A percentile compares a stretch with the other conserved stretches of the same genome.
These are phyloP conservation scores for Diatrype stigma DNA, from an alignment of 2,329 filamentous ascomycete species.

Conservation along the genomic window DNA sequence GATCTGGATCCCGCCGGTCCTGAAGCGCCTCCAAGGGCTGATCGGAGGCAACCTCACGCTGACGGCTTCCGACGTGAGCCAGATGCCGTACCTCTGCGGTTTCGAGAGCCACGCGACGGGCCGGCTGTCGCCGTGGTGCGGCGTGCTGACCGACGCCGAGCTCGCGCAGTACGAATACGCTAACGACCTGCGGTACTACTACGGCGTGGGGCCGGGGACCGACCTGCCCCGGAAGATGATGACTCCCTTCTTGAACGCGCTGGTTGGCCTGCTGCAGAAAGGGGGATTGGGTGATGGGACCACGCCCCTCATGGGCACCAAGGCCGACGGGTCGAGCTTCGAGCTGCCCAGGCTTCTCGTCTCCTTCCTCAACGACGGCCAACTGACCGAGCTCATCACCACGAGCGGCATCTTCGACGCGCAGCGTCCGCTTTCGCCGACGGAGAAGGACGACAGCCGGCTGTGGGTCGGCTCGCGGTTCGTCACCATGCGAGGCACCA, in stretches of 20 bases:
- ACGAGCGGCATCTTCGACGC: constrained; percentile 59
- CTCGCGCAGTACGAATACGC: constrained; percentile 61
- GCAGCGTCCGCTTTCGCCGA: constrained; percentile 44
- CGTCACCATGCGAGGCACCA: constrained; percentile 60
- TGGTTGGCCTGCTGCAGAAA: constrained; percentile 48
- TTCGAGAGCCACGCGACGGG: constrained; percentile 67
- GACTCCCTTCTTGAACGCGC: constrained; percentile 54
- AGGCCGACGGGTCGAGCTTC: constrained; percentile 42
- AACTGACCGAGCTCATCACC: constrained; percentile 58
- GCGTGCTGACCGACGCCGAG: constrained; percentile 58
- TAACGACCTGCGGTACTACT: constrained; percentile 66
- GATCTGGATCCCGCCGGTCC: constrained; percentile 50
- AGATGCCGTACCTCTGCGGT: constrained; percentile 66
- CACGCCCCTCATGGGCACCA: constrained; percentile 46
- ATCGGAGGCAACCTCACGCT: constrained; percentile 53
- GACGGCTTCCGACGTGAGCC: constrained; percentile 46
- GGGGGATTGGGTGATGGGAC: no score
- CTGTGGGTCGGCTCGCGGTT: constrained; percentile 54
- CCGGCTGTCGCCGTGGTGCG: constrained; percentile 57
- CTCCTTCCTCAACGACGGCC: constrained; percentile 62
- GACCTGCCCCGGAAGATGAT: constrained; percentile 53
- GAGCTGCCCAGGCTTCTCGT: constrained; percentile 54
- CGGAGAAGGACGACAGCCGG: constrained; percentile 41
- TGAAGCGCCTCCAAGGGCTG: constrained; percentile 48
- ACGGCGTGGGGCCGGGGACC: constrained; percentile 56